phyloP scores from a whole-genome alignment of 2,329 filamentous ascomycete genomes.

The Ustilaginoidea virens region DNA sequence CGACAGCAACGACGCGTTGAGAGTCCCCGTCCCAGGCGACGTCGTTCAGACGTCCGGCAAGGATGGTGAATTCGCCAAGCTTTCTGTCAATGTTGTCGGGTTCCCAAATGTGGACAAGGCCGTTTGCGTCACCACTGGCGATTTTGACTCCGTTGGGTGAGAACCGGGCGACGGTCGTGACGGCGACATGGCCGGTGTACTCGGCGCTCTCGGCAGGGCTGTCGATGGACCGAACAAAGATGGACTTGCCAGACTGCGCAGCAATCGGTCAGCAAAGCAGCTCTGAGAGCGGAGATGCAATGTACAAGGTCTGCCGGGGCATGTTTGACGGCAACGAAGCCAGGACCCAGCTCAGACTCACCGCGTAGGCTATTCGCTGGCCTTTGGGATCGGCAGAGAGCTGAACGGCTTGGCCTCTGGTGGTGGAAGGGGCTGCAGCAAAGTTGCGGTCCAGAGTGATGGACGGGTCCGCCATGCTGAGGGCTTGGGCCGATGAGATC shows the following conservation, averaged over 20 bases:
- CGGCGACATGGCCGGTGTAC: slow-evolving; percentile 79
- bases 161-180: slow-evolving; percentile 87
- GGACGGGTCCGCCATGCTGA: slow-evolving; percentile 23
- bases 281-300: not conserved
- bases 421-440: slow-evolving; percentile 71
- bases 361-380: slow-evolving; percentile 83
- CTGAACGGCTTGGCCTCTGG: slow-evolving; percentile 74
- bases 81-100: slow-evolving; percentile 70
- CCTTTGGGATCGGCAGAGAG: slow-evolving; percentile 81
- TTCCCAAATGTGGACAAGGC: slow-evolving; percentile 85
- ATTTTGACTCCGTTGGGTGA: slow-evolving; percentile 89
- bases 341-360: too few relatives aligned
- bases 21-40: slow-evolving; percentile 96
- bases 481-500: not conserved
- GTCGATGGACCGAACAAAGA: slow-evolving; percentile 92
- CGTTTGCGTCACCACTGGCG: slow-evolving; percentile 76
- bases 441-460: slow-evolving; percentile 55
- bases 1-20: slow-evolving; percentile 89
- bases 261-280: slow-evolving; percentile 1
- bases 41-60: slow-evolving; percentile 89
- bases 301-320: too few relatives aligned
- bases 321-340: too few relatives aligned
- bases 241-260: slow-evolving; percentile 72
- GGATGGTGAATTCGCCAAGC: slow-evolving; percentile 88
- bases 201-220: slow-evolving; percentile 71